Evolutionary conservation across 1,284 basidiomycete species (phyloP).

Genomic region (Rhodotorula sp.): DNA sequence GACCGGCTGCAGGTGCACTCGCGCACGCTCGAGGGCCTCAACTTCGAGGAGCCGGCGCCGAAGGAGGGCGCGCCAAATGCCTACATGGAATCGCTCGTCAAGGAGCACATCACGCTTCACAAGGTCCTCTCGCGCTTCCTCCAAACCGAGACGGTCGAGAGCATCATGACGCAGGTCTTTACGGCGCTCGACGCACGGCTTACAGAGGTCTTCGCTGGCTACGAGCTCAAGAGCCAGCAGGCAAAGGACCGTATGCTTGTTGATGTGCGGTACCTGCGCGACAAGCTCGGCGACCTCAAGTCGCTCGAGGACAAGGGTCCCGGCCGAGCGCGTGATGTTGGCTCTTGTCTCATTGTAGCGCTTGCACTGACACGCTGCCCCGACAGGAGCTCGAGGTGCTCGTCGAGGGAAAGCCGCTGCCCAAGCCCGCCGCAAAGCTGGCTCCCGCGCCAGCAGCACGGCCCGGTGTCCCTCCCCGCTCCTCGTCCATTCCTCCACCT

Average conservation of each 20-base stretch:
- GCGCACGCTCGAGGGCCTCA: constrained; percentile 70
- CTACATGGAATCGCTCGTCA: constrained; percentile 87
- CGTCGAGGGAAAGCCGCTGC: constrained; percentile 23
- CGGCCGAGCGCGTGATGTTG: constrained; percentile 11
- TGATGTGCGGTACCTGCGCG: constrained; percentile 40
- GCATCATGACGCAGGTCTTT: constrained; percentile 90
- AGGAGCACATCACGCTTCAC: constrained; percentile 93
- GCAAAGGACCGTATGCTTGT: constrained; percentile 63
- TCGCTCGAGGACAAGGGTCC: constrained; percentile 39
- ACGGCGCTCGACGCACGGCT: constrained; percentile 85
- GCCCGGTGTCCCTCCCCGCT: constrained; percentile 2
- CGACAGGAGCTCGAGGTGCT: constrained; percentile 27
- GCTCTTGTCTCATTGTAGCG: background rate
- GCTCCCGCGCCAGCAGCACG: background rate
- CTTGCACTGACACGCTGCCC: background rate
- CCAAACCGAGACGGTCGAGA: constrained; percentile 72
- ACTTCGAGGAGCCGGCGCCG: constrained; percentile 68
- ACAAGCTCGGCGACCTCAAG: constrained; percentile 43
- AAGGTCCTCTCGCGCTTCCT: constrained; percentile 94
- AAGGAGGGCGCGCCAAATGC: constrained; percentile 58
- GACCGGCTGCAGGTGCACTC: constrained; percentile 88
- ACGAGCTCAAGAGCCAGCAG: constrained; percentile 75
- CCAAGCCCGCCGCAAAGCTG: background rate
- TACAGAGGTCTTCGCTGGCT: constrained; percentile 75
- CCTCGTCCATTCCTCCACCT: constrained; percentile 2